Conservation (phyloP, 345 rosid genomes). For the Salix viminalis region DNA sequence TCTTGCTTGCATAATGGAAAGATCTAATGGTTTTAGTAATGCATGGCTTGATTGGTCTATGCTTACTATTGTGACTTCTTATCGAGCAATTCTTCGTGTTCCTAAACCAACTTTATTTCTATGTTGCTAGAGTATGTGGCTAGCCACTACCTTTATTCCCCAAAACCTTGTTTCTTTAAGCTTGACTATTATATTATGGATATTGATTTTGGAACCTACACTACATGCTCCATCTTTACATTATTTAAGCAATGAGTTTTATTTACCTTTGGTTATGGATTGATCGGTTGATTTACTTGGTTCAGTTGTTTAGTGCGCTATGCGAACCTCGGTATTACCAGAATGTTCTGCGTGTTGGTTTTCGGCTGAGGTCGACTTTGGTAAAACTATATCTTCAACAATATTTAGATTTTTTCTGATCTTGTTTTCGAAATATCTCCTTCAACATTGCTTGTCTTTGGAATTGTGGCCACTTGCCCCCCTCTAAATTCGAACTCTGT, state of each 20-base stretch:
- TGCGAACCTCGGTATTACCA: constrained; percentile 31
- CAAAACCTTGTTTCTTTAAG: background rate
- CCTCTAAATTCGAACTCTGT: background rate
- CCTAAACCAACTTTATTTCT: background rate
- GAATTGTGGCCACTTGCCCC: background rate
- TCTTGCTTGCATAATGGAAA: background rate
- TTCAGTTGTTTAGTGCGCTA: constrained; percentile 46
- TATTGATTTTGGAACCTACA: background rate
- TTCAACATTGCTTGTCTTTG: constrained; percentile 2
- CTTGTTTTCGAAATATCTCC: background rate
- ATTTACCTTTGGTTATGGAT: background rate
- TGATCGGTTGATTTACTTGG: constrained; percentile 15
- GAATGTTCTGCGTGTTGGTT: constrained; percentile 32
- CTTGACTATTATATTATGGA: background rate
- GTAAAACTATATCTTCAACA: constrained; percentile 12
- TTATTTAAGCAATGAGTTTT: background rate
- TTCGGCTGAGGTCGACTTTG: constrained; percentile 30
- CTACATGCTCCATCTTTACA: background rate
- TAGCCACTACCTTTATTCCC: background rate
- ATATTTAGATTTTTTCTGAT: background rate
- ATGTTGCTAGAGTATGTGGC: background rate
- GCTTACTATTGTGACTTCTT: background rate
- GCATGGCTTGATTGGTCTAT: background rate
- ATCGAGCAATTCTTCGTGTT: too few relatives aligned
- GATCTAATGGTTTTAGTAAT: background rate